A percentile compares a stretch with the other conserved stretches of the same genome.
Conservation (phyloP, 2,329 filamentous ascomycete species). For the Pseudocercospora cruenta region DNA sequence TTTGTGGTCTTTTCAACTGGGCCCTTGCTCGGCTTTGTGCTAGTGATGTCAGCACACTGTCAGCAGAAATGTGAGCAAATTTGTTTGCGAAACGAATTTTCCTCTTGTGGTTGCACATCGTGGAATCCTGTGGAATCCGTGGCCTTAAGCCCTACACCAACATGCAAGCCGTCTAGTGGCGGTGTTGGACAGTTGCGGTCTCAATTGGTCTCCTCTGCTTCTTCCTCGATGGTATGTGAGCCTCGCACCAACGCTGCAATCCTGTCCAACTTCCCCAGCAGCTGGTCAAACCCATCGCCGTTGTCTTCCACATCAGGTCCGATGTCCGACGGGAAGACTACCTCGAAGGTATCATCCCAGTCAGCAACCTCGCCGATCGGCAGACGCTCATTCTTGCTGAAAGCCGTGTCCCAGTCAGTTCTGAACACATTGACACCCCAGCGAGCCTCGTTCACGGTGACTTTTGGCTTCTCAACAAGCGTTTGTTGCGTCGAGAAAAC, state of each 20-base stretch:
- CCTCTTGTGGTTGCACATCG: not conserved
- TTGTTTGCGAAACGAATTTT: not conserved
- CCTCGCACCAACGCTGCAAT: slow-evolving; percentile 27
- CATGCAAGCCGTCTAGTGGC: not conserved
- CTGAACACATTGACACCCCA: slow-evolving; percentile 38
- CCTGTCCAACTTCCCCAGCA: slow-evolving; percentile 34
- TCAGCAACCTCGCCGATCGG: slow-evolving; percentile 31
- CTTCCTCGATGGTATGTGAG: not conserved
- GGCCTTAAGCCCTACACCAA: not conserved
- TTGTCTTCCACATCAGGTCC: slow-evolving; percentile 16
- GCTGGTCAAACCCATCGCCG: slow-evolving; percentile 32
- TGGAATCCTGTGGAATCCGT: not conserved
- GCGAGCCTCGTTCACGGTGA: slow-evolving; percentile 30
- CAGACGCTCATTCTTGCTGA: slow-evolving; percentile 36
- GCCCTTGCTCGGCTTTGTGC: not conserved
- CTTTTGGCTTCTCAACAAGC: not conserved
- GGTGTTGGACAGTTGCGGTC: not conserved
- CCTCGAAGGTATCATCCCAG: slow-evolving; percentile 34
- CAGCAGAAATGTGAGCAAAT: slow-evolving; percentile 5
- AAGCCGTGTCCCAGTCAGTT: slow-evolving; percentile 34
- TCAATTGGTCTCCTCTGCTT: not conserved
- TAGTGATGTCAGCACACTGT: slow-evolving; percentile 1
- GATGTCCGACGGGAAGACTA: slow-evolving; percentile 38
- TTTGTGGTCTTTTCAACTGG: not conserved
- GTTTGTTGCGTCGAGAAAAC: slow-evolving; percentile 7